Evolutionary conservation across 192 early-diverging fungal species (phyloP), one percentile per base, ranked within the genome.

Genomic region (Entomortierella beljakovae): DNA sequence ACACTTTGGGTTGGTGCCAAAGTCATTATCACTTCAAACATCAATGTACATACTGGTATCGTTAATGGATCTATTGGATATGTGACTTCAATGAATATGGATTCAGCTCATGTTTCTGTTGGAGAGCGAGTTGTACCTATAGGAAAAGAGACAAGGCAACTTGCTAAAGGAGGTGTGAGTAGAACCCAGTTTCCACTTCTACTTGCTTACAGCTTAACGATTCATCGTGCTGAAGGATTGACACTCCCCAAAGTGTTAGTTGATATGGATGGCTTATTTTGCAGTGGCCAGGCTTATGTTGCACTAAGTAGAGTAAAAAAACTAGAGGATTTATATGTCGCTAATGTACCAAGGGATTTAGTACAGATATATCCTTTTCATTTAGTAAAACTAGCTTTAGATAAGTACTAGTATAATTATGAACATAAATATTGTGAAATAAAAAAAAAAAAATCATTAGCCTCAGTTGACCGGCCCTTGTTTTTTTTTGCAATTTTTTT

Each of bases 21-120:
- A 53, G 25, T 53, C 51, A 53, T 53, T 31, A 53, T 53, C 28
- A 53, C 51, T 25, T 29, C 51, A 6, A 53, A 53, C 23, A 53
- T 9, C 18, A 53, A 53, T 53, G 51, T 25, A 9, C 23, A 10
- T 25, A 28, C 28, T 9, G 51, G 51, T n/a, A 29, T 53, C 6
- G 51, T 53, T n/a, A 29, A 29, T 26, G 51, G 28, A 11, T 11
- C 43, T 28, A 43, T 43, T 43, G 42, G 42, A 43, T 9, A 43
- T 18, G 42, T 9, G 10, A 43, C 18, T 18, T 18, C 10, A 18
- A 18, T 43, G 42, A 9, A 43, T 9, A 13, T 43, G 42, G 42
- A 43, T 9, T 18, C 10, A 43, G 42, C 42, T 43, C 42, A 43
- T n/a, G n/a, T n/a, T n/a, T n/a, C n/a, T n/a, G n/a, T n/a, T n/a